phyloP scores from a whole-genome alignment of 2,329 filamentous ascomycete species.

The Trematosphaeria pertusa region DNA sequence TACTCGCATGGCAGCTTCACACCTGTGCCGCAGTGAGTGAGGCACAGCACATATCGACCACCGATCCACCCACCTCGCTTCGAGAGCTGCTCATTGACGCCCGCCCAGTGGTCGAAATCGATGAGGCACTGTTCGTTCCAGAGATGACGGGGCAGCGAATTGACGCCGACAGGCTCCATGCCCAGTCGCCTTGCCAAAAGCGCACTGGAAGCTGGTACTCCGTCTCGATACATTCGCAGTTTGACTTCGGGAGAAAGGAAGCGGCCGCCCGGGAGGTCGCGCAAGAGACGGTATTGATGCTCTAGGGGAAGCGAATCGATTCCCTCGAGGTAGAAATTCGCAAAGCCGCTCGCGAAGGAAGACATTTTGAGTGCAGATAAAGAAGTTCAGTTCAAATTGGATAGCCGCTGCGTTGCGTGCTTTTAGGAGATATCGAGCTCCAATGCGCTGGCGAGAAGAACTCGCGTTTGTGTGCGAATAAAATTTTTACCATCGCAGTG shows the following conservation, averaged over 20 bases:
- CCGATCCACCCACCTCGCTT: conserved; percentile 5
- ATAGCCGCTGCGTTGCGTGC: too few species aligned
- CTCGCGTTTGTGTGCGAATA: too few species aligned
- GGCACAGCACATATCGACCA: too few species aligned
- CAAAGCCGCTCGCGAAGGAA: too few species aligned
- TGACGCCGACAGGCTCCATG: neutral
- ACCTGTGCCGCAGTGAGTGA: conserved; percentile 6
- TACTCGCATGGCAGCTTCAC: conserved; percentile 4
- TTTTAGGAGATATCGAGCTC: too few species aligned
- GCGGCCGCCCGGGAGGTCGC: neutral
- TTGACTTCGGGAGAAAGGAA: neutral
- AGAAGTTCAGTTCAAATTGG: too few species aligned
- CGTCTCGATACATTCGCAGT: neutral
- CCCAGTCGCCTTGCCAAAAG: neutral
- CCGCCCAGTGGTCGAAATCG: conserved; percentile 15
- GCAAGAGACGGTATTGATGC: neutral
- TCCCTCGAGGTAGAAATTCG: neutral
- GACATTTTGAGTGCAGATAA: too few species aligned
- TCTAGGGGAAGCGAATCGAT: neutral
- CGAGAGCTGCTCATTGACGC: conserved; percentile 4
- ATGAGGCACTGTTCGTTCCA: conserved; percentile 10
- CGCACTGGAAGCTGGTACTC: neutral
- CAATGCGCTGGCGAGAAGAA: too few species aligned
- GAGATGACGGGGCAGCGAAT: neutral
- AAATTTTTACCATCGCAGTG: too few species aligned